Evolutionary conservation across 2,329 filamentous ascomycete species (phyloP), one percentile per base, ranked within the genome.

Genomic region (Diplocarpon rosae): DNA sequence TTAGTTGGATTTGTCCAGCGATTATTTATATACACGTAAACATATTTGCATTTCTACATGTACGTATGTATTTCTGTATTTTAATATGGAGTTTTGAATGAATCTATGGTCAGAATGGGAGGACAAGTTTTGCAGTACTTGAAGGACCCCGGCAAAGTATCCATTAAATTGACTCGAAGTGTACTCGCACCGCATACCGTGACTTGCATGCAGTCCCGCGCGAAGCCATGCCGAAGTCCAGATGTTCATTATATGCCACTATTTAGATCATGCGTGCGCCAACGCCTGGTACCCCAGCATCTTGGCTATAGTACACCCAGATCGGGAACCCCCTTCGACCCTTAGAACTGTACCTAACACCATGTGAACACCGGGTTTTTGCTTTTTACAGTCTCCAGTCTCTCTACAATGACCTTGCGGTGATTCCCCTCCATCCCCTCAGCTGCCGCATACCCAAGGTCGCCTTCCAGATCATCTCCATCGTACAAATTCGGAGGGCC

Each of bases 301-400:
- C 3, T 32, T 27, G n/a, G 17, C 28, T 43, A 43, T 37, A 28
- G 37, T 43, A 43, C 34, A 43, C 11, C n/a, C 30, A 32, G 30
- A 32, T 24, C 20, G 7, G 20, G 7, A 24, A 24, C 20, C 20
- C 20, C 20, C 20, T 24, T 24, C 20, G 20, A 24, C 20, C 20
- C 20, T 24, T 24, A 7, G 7, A 24, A 24, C 20, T 24, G 7
- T 24, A 7, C 20, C 20, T 69, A 96, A 70, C 92, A 98, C 85
- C 92, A 98, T 36, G 85, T 95, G 65, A 98, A 98, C 28, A 98
- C 88, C 1, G 92, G 92, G 61, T 94, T 93, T 62, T 83, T 84
- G 61, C 81, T 86, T 72, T 96, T 96, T 50, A 98, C 92, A 48
- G 90, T 85, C 70, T 98, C 92, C 47, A 98, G 68, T 51, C 92